Evolutionary conservation across 164 flowering plant species (phyloP), one percentile per base, ranked within the genome.

Genomic region (Tinospora cordifolia): DNA sequence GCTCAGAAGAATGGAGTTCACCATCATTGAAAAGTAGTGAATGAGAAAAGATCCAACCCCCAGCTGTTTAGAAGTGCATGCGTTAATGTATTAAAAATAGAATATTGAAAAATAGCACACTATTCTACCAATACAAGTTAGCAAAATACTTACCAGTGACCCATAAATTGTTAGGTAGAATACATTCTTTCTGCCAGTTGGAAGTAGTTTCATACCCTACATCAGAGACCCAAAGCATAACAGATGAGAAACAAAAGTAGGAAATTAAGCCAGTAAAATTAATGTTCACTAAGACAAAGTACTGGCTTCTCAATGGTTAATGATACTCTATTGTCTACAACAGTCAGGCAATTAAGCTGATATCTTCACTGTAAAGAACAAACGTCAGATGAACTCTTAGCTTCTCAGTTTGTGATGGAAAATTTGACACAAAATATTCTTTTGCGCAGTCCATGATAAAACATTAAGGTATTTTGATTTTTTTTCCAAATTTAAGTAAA

Each of bases 121-220:
- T 21, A 69, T 44, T 21, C 60, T 36, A 65, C 26, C 17, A 69
- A 21, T 41, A 49, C 19, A 72, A 59, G 6, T 62, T 57, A 41
- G 49, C 63, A 68, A 25, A 22, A 21, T 8, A 79, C 96, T 87
- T 74, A 91, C 98, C 83, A 84, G 72, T 41, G 95, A 86, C 62
- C 92, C 88, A 81, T 86, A 88, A 8, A 91, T 71, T 6, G 89
- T 78, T 27, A 88, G 79, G 81, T 91, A 91, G 74, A 93, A 81
- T 68, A 78, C 38, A 75, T 68, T 91, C 79, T 87, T 93, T 78
- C 97, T 86, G 73, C 96, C 94, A 70, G 90, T 86, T 69, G 98
- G 98, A 71, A 93, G 69, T 54, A 93, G 79, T 69, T 86, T 93
- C 97, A 91, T 93, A 51, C 90, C 96, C 98, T 90, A 75, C 69